phyloP scores from a whole-genome alignment of 2,329 filamentous ascomycete genomes.

The Juglanconis oblonga region DNA sequence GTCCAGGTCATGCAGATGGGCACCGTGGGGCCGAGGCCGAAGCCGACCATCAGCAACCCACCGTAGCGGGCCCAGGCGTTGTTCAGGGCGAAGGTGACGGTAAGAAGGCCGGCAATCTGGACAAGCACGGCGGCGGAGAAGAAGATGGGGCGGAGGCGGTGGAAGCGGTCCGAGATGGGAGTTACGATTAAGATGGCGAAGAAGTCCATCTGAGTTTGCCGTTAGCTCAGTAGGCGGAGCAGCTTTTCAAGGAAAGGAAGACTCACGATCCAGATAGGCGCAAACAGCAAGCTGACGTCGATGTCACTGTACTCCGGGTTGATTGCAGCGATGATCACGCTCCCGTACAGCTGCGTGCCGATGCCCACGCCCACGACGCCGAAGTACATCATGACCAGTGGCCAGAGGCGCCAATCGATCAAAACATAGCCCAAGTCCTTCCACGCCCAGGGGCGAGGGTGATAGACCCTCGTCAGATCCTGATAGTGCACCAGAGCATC shows the following conservation, averaged over 20 bases:
- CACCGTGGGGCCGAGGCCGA: slow-evolving; percentile 85
- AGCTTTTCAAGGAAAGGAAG: background rate
- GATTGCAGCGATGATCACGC: slow-evolving; percentile 79
- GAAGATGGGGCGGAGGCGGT: slow-evolving; percentile 74
- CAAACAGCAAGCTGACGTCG: slow-evolving; percentile 77
- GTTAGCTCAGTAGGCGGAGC: background rate
- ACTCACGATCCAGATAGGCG: slow-evolving; percentile 87
- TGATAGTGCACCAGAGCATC: slow-evolving; percentile 81
- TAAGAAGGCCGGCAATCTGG: slow-evolving; percentile 78
- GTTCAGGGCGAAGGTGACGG: slow-evolving; percentile 69
- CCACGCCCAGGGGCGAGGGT: slow-evolving; percentile 68
- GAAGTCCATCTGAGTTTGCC: slow-evolving; percentile 66
- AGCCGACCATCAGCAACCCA: slow-evolving; percentile 85
- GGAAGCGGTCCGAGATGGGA: slow-evolving; percentile 83
- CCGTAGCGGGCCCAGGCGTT: slow-evolving; percentile 83
- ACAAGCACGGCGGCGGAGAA: slow-evolving; percentile 74
- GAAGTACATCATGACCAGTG: slow-evolving; percentile 87
- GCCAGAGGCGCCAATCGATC: slow-evolving; percentile 86
- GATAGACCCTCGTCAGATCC: slow-evolving; percentile 78
- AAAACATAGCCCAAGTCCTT: slow-evolving; percentile 69
- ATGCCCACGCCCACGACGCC: slow-evolving; percentile 91
- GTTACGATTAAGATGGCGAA: slow-evolving; percentile 83
- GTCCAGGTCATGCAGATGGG: slow-evolving; percentile 95
- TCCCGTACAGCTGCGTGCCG: slow-evolving; percentile 83
- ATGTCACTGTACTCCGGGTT: slow-evolving; percentile 70